Conservation (phyloP, 352 stramenopile genomes). For the Paralagenidium karlingii region DNA sequence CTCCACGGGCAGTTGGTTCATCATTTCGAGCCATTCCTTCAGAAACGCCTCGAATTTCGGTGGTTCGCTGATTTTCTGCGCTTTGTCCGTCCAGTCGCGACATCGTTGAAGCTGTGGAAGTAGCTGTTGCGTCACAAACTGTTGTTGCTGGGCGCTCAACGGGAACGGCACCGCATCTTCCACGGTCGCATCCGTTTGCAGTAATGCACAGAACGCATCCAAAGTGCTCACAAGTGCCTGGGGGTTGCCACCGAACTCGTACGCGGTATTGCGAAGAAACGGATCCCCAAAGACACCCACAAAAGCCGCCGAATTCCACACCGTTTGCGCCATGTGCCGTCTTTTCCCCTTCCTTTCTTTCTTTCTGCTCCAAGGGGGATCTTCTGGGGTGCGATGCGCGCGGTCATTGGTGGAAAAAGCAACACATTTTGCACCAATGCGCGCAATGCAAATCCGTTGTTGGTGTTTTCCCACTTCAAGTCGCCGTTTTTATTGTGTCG, state of each 20-base stretch:
- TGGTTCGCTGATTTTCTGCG: constrained; percentile 38
- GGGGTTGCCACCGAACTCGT: constrained; percentile 57
- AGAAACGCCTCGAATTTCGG: constrained; percentile 55
- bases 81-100: constrained; percentile 37
- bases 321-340: constrained; percentile 17
- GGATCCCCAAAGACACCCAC: constrained; percentile 71
- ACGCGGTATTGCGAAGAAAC: constrained; percentile 61
- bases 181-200: constrained; percentile 8
- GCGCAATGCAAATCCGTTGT: too few species aligned
- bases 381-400: too few species aligned
- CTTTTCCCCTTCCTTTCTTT: too few species aligned
- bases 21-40: constrained; percentile 47
- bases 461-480: too few species aligned
- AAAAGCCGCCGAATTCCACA: constrained; percentile 56
- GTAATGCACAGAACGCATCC: constrained; percentile 19
- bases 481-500: too few species aligned
- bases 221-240: constrained; percentile 46
- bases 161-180: constrained; percentile 32
- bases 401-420: too few species aligned
- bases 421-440: too few species aligned
- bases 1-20: constrained; percentile 21
- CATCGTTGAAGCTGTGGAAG: constrained; percentile 42
- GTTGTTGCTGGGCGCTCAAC: constrained; percentile 29
- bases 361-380: too few species aligned
- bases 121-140: constrained; percentile 28